Percentiles rank a stretch among this genome's conserved stretches.
These are phyloP conservation scores for Venturia nashicola DNA, from an alignment of 2,329 filamentous ascomycete genomes.

Conservation along the genomic window DNA sequence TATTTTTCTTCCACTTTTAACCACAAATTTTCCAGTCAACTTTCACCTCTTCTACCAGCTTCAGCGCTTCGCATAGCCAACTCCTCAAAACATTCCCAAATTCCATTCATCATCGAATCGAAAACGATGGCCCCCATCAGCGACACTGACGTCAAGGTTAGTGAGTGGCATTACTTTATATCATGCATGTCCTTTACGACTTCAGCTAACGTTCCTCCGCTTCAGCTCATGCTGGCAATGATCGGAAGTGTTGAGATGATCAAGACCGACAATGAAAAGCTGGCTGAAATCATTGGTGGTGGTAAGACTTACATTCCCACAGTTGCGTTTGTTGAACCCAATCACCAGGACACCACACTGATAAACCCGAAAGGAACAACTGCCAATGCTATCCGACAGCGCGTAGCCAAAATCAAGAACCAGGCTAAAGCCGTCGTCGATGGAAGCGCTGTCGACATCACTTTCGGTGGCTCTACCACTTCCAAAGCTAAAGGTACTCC, in stretches of 20 bases:
- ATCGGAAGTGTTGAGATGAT: neutral
- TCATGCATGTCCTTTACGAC: neutral
- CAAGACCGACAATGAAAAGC: constrained; percentile 2
- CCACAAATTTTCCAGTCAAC: neutral
- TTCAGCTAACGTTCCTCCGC: neutral
- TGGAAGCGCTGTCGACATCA: neutral
- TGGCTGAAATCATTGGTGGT: neutral
- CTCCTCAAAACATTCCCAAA: neutral
- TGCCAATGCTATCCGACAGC: constrained; percentile 2
- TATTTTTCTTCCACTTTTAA: neutral
- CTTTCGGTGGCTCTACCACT: neutral
- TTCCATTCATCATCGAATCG: neutral
- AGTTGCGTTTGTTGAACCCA: neutral
- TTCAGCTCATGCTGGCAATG: constrained; percentile 1
- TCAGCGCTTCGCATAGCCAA: neutral
- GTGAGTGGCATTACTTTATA: neutral
- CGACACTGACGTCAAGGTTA: neutral
- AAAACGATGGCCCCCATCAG: neutral
- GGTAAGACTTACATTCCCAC: neutral
- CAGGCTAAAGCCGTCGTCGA: constrained; percentile 1
- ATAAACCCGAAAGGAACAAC: neutral
- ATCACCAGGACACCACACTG: neutral
- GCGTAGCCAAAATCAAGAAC: constrained; percentile 6
- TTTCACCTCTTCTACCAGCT: neutral
- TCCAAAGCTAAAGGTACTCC: neutral